Evolutionary conservation across 768 basidiomycete species (phyloP), one percentile per base, ranked within the genome.

Genomic region (Cubamyces sp.): DNA sequence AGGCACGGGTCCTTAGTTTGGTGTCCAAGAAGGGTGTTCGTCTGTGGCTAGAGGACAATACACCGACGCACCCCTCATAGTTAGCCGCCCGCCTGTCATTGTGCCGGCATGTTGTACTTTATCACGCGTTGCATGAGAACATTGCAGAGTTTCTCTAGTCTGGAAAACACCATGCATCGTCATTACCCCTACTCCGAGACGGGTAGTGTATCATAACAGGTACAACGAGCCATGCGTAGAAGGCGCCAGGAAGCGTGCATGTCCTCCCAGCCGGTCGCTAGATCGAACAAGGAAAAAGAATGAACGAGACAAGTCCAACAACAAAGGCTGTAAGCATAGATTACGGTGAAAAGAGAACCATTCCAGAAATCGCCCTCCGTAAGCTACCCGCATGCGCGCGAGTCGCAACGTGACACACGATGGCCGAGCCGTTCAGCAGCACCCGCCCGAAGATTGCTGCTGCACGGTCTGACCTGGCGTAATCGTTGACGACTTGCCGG

Each of bases 401-500:
- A 54, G 48, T 39, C 30, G 58, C 54, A 49, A 48, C 54, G 26
- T 19, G 39, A 49, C 62, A 59, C 49, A 16, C 19, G 21, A 37
- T 25, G 8, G 28, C 41, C 28, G 41, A 66, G 54, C 62, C 59
- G 62, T 55, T 85, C 77, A 96, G 85, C 94, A 96, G 79, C 94
- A 96, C 46, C 90, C 83, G 57, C 85, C 80, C 5, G 84, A 78
- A 70, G 82, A 81, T 76, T 88, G 87, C 73, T 90, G 87, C 73
- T 88, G 87, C 56, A 95, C 90, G 57, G 83, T 87, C 76, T 93
- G 90, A 26, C 93, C 93, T 9, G 90, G 91, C 47, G 89, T 90
- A 64, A 96, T 85, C 54, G 91, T 90, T 58, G 90, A 84, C 55
- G 92, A 87, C 78, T 95, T 95, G 61, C 87, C 87, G 19, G 87